Evolutionary conservation across 441 rosid genomes (phyloP).

Genomic region (Oxalis stricta): DNA sequence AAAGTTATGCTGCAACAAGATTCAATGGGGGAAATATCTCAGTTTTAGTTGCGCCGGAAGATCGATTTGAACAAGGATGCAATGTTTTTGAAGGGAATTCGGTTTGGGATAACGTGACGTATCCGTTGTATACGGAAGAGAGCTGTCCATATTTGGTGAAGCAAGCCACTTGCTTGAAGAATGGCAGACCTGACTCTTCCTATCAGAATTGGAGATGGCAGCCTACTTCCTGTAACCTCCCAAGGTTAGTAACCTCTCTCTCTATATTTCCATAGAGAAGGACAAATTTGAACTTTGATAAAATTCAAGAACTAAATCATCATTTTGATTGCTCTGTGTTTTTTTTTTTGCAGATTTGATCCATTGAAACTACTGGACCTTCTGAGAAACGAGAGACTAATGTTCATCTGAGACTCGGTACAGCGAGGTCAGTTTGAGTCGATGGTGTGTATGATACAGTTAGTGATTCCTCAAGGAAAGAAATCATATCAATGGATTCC

Average conservation of each 20-base stretch:
- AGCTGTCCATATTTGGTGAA: constrained; percentile 82
- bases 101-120: constrained; percentile 72
- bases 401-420: constrained; percentile 87
- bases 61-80: constrained; percentile 45
- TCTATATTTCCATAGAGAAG: no score
- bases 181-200: constrained; percentile 73
- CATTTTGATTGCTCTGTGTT: no score
- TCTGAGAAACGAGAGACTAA: constrained; percentile 57
- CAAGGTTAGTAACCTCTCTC: constrained; percentile 47
- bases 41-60: constrained; percentile 39
- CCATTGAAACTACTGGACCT: constrained; percentile 58
- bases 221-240: constrained; percentile 54
- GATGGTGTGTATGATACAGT: constrained; percentile 70
- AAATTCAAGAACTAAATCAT: no score
- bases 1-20: constrained; percentile 18
- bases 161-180: constrained; percentile 65
- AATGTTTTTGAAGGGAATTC: constrained; percentile 69
- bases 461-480: constrained; percentile 56
- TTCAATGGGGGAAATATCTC: constrained; percentile 11
- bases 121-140: constrained; percentile 60
- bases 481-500: constrained; percentile 56
- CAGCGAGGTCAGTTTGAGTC: constrained; percentile 86
- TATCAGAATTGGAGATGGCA: constrained; percentile 77
- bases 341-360: constrained; percentile 73
- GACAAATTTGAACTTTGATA: no score